phyloP scores from a whole-genome alignment of 2,329 filamentous ascomycete species.

The Helicocarpus griseus region DNA sequence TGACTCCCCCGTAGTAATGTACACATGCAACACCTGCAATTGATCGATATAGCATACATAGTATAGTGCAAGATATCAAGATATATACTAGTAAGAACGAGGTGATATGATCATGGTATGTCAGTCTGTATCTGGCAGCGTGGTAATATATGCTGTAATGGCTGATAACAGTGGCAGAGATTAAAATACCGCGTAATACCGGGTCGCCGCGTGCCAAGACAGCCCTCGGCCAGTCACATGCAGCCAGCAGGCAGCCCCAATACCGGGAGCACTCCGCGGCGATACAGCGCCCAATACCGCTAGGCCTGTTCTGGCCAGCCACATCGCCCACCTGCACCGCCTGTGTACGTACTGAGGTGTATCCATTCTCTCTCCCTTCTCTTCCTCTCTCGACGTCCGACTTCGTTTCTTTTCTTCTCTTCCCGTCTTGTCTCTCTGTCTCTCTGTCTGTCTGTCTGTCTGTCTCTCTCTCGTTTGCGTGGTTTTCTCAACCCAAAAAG shows the following conservation, averaged over 20 bases:
- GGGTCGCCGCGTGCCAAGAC: background rate
- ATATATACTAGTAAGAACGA: too few species aligned
- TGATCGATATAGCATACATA: too few species aligned
- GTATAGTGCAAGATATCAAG: too few species aligned
- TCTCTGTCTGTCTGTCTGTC: background rate
- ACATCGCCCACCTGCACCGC: background rate
- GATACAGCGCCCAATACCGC: background rate
- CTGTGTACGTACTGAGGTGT: too few species aligned
- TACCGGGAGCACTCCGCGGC: background rate
- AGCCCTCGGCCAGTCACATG: background rate
- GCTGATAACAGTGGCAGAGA: too few species aligned
- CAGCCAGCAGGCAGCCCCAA: background rate
- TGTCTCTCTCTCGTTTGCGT: background rate
- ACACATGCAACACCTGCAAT: too few species aligned
- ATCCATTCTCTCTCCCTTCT: background rate
- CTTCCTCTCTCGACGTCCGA: background rate
- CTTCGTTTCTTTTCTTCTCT: background rate
- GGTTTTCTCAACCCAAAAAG: background rate
- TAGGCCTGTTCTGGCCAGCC: background rate
- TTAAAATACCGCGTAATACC: background rate
- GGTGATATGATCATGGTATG: too few species aligned
- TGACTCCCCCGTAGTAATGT: too few species aligned
- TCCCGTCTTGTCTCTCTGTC: background rate
- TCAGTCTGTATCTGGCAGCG: too few species aligned
- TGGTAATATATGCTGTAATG: too few species aligned